Base-by-base conservation (phyloP, 148 eudicot genomes). In the Heliosperma pusillum region DNA sequence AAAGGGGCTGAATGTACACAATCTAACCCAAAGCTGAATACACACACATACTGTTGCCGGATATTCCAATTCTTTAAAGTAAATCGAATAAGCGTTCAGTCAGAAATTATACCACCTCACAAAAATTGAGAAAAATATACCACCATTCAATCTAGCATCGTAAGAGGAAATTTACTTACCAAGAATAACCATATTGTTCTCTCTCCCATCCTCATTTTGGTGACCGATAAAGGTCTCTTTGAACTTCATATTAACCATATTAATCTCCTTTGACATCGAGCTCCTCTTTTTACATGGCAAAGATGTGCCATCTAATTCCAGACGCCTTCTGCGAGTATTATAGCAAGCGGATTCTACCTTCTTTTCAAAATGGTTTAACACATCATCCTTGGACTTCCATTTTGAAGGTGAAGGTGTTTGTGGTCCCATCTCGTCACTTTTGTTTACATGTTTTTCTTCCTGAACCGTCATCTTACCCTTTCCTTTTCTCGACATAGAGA, bases 331-430 rank as follows among this genome's bases (percentile, higher is more conserved):
- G 4, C 55, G 55, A 50, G 55, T 50, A 15, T 50, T 50, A 50
- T 50, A 12, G 17, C 19, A 50, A 50, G 55, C 55, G 15, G 19
- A 50, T 16, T 50, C 17, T 13, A 50, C 55, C 55, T 50, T 50
- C 4, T 13, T 50, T 50, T 50, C 55, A 5, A 47, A 47, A 47
- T 47, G 53, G 16, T 47, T 47, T 47, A 47, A 47, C 53, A 11
- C 53, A 7, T 47, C 1, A 2, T 50, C 10, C 19, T 50, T 16
- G 17, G 55, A 50, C 64, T 55, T 80, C 55, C 26, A 36, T 58
- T 10, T 63, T 13, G 22, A 3, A 10, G 55, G 53, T 20, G 71
- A 67, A 40, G 74, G 82, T 1, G 78, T 79, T 4, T 13, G 53
- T 42, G 82, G 82, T 53, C 17, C 82, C 27, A 69, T 16, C 21